Evolutionary conservation across 441 rosid species (phyloP).

Genomic region (Omphalea diandra): DNA sequence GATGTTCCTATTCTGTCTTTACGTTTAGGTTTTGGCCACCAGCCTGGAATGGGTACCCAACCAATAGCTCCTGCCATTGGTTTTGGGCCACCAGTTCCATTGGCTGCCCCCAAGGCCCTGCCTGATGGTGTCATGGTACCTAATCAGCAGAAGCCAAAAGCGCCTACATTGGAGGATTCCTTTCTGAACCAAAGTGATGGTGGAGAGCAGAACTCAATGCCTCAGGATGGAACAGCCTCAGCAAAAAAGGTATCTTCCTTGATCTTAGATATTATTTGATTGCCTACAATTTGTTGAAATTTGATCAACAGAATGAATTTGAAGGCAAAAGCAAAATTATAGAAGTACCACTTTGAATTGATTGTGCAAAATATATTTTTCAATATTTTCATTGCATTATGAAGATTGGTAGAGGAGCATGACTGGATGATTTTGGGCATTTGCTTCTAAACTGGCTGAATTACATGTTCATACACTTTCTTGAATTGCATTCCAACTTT

Average conservation of each 20-base stretch:
- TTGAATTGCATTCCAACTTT: background rate
- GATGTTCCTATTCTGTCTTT: slow-evolving; percentile 14
- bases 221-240: slow-evolving; percentile 43
- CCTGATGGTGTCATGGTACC: slow-evolving; percentile 39
- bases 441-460: background rate
- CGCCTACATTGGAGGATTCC: slow-evolving; percentile 52
- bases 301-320: background rate
- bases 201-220: slow-evolving; percentile 42
- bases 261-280: background rate
- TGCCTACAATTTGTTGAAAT: background rate
- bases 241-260: slow-evolving; percentile 61
- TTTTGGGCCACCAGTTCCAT: slow-evolving; percentile 66
- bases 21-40: slow-evolving; percentile 71
- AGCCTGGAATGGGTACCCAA: slow-evolving; percentile 53
- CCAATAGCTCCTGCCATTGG: slow-evolving; percentile 58
- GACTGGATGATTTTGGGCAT: background rate
- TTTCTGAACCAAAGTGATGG: slow-evolving; percentile 53
- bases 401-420: background rate
- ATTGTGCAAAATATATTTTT: background rate
- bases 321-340: background rate
- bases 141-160: slow-evolving; percentile 56
- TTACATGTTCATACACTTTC: background rate
- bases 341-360: background rate
- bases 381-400: no score
- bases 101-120: slow-evolving; percentile 40